Conservation (phyloP, 2,329 filamentous ascomycete species). For the Colletotrichum zoysiae region DNA sequence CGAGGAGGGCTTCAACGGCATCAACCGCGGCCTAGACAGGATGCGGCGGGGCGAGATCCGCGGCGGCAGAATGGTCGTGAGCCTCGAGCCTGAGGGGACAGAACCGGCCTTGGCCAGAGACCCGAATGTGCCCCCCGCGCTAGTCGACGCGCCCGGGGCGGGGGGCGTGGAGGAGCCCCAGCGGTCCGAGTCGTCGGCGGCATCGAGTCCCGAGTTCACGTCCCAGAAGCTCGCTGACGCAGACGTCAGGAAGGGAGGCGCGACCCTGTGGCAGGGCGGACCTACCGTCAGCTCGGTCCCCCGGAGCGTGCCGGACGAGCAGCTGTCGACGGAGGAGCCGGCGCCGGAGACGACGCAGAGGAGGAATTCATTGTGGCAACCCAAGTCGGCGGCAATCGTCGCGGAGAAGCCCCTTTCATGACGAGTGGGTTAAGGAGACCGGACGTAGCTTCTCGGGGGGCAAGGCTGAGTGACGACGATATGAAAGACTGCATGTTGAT, state of each 20-base stretch:
- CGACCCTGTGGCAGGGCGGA: constrained; percentile 27
- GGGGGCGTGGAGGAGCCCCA: not conserved
- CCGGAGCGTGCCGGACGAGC: constrained; percentile 23
- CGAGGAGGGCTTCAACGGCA: constrained; percentile 71
- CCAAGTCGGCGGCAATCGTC: constrained; percentile 12
- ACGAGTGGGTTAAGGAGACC: not conserved
- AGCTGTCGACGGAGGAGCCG: not conserved
- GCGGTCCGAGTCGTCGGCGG: not conserved
- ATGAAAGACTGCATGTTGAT: constrained; percentile 16
- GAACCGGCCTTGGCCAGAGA: constrained; percentile 8
- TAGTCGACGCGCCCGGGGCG: constrained; percentile 22
- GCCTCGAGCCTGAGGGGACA: not conserved
- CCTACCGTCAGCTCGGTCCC: constrained; percentile 19
- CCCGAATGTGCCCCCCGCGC: constrained; percentile 11
- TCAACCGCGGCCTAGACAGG: constrained; percentile 76
- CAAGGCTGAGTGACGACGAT: constrained; percentile 3
- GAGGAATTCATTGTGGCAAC: constrained; percentile 26
- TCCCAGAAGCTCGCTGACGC: constrained; percentile 23
- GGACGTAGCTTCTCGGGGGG: no score
- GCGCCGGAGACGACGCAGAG: not conserved
- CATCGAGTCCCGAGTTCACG: constrained; percentile 35
- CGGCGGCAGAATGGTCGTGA: constrained; percentile 77
- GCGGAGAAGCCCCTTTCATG: constrained; percentile 16
- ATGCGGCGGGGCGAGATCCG: constrained; percentile 75
- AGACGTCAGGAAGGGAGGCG: constrained; percentile 20